Evolutionary conservation across 352 stramenopile species (phyloP).

Genomic region (Pythium myriotylum): DNA sequence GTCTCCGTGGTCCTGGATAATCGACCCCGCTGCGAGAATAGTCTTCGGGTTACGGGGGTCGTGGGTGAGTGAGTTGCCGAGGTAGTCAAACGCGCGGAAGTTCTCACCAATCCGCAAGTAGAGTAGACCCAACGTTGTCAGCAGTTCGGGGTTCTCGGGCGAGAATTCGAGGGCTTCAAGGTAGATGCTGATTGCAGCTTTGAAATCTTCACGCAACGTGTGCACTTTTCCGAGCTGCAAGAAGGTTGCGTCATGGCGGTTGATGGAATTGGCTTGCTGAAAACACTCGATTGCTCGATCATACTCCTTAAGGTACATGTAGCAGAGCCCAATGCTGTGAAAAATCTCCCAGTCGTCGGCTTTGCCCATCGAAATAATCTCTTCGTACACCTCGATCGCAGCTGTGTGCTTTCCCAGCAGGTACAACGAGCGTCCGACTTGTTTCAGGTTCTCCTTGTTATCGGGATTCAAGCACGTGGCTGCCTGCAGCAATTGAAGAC

Average conservation of each 20-base stretch:
- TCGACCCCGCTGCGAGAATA: conserved; percentile 91
- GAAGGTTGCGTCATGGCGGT: conserved; percentile 91
- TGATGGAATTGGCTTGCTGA: conserved; percentile 90
- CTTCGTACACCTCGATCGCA: conserved; percentile 91
- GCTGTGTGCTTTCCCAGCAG: conserved; percentile 89
- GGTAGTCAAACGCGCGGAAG: conserved; percentile 92
- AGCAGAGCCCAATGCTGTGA: conserved; percentile 91
- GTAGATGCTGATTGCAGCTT: conserved; percentile 88
- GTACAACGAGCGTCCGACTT: conserved; percentile 81
- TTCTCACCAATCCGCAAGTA: conserved; percentile 91
- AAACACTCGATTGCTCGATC: conserved; percentile 88
- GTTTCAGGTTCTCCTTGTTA: conserved; percentile 93
- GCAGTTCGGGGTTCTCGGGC: conserved; percentile 91
- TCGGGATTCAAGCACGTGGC: conserved; percentile 91
- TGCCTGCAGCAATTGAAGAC: conserved; percentile 90
- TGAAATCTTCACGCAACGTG: conserved; percentile 82
- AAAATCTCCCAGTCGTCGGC: conserved; percentile 94
- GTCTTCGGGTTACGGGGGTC: conserved; percentile 91
- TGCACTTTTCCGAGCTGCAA: conserved; percentile 91
- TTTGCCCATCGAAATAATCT: conserved; percentile 80
- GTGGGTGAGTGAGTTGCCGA: conserved; percentile 93
- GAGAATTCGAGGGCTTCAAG: conserved; percentile 93
- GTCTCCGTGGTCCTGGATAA: conserved; percentile 94
- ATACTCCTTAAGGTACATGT: conserved; percentile 93
- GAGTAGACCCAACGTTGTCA: conserved; percentile 90